Base-by-base conservation (phyloP, 805 yeast species). In the Lipomyces mesembrius region DNA sequence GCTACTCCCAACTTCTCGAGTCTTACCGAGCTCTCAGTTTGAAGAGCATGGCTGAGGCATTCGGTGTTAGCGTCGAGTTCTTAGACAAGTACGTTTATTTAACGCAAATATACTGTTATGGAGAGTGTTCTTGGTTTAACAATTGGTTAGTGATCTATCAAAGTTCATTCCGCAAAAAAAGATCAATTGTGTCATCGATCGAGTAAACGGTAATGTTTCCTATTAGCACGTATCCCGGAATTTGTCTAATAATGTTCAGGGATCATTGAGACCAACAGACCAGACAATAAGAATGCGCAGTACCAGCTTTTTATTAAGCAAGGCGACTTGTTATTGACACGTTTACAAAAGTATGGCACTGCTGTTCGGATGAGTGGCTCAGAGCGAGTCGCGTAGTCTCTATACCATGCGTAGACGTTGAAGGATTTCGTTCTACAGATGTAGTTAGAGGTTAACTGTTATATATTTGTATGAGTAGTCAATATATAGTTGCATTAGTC, bases 361-460 rank as follows among this genome's bases (percentile, higher is more conserved):
- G 97, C 98, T 27, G 98, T 95, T 60, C 90, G 96, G 78, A 84
- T 95, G 74, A 89, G 96, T 75, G 98, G 98, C 59, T 90, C 97
- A 34, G 97, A 92, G 66, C 68, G 70, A 46, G 78, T 70, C 22
- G 68, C 69, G 32, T 70, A 62, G 27, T 12, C 20, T 17, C 11
- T n/a, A 43, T 43, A 43, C 20, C 22, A 17, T 43, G 49, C 49
- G 49, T 43, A 43, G 22, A 43, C 3, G n/a, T 43, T 7, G 20
- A 43, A 17, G 20, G 22, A 22, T 12, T 37, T 9, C 49, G 14
- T 17, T 43, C 49, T 43, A 37, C 14, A 14, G 14, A 37, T 37
- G 14, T 43, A n/a, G 20, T 4, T 43, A 43, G 49, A 43, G 49
- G n/a, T 43, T 22, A 43, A 43, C 1, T 12, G 49, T 43, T 14